Evolutionary conservation across 2,329 filamentous ascomycete genomes (phyloP), one percentile per base, ranked within the genome.

Genomic region (Neonectria hederae): DNA sequence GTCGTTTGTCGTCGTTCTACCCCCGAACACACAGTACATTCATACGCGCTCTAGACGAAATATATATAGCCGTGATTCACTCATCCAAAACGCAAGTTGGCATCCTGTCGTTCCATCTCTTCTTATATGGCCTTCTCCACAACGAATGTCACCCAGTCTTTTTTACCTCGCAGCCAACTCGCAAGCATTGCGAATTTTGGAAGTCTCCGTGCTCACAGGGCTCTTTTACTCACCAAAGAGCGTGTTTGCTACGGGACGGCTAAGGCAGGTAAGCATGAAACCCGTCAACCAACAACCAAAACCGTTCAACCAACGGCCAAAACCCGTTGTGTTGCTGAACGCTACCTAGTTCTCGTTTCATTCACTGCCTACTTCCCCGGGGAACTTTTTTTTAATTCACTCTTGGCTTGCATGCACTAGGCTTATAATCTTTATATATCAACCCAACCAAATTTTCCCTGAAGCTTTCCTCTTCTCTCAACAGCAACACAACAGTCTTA

Each of bases 161-260:
- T 54, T 54, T 10, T 13, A 35, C 32, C 32, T 38, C 35, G 14
- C 35, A 48, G 22, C 24, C 13, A 4, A 28, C 45, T 26, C 22
- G 45, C 45, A 48, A 42, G 10, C n/a, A 10, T 42, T 26, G 14
- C 11, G 14, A 8, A 26, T n/a, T 48, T 17, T n/a, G 14, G 54
- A 30, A 24, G 49, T 24, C 24, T 14, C 49, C 32, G 30, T 42
- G 30, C 21, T 51, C 28, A 43, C 35, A 35, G 21, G n/a, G 45
- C 5, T n/a, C 22, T 10, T 28, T 26, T 2, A 17, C n/a, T 26
- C 7, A 17, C 17, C 43, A 32, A 43, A 61, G 32, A 28, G 40
- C 24, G 52, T 49, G 40, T 48, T 54, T 49, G 32, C 59, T 55
- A 38, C 51, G 49, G 59, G 21, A n/a, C 22, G 22, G 45, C 22